Conservation (phyloP, 805 yeast species). For the Kodamaea kaohsiungensis region DNA sequence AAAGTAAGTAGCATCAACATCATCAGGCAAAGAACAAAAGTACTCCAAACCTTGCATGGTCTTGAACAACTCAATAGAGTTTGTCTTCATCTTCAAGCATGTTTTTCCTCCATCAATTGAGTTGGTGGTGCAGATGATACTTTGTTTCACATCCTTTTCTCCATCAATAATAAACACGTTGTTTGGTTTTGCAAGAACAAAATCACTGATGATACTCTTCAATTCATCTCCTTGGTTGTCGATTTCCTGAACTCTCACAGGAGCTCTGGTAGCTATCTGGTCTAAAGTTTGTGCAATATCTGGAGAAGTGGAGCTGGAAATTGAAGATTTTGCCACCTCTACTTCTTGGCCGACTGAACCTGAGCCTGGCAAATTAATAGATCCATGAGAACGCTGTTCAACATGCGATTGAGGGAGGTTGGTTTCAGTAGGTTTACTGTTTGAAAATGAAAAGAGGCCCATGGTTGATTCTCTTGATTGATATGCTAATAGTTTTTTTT, state of each 20-base stretch:
- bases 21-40: constrained; percentile 51
- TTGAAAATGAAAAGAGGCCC: constrained; percentile 19
- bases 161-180: constrained; percentile 45
- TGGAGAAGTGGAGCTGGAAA: constrained; percentile 11
- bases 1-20: constrained; percentile 50
- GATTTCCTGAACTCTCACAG: constrained; percentile 2
- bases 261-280: constrained; percentile 21
- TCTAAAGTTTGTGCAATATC: constrained; percentile 30
- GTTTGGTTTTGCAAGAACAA: constrained; percentile 31
- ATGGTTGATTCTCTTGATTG: constrained; percentile 4
- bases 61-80: constrained; percentile 45
- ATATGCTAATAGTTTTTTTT: neutral
- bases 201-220: constrained; percentile 27
- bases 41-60: constrained; percentile 51
- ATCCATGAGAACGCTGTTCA: constrained; percentile 30
- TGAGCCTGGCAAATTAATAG: constrained; percentile 18
- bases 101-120: constrained; percentile 43
- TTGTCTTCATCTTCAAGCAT: constrained; percentile 43
- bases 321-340: neutral
- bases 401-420: constrained; percentile 14
- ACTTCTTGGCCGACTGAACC: neutral
- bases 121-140: constrained; percentile 46
- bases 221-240: constrained; percentile 1
- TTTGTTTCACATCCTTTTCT: constrained; percentile 34
- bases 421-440: constrained; percentile 2